Evolutionary conservation across 2,329 filamentous ascomycete genomes (phyloP).

Genomic region (Epichloe baconii): DNA sequence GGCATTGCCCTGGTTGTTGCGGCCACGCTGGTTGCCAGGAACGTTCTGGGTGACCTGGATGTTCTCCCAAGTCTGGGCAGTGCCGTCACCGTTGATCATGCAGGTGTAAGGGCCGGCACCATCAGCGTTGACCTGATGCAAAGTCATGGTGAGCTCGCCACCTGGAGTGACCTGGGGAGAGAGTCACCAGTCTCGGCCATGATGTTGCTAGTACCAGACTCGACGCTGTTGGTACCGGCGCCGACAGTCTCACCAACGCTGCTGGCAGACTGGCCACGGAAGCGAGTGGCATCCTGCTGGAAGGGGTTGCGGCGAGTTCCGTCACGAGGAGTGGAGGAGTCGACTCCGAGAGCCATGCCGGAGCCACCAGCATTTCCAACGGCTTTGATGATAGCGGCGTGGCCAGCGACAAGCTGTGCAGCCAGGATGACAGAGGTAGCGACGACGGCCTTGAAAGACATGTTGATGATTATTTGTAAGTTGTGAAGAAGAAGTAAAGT

Average conservation of each 20-base stretch:
- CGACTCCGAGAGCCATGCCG: conserved; percentile 38
- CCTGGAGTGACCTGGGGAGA: conserved; percentile 45
- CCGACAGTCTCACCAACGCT: conserved; percentile 46
- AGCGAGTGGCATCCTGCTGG: conserved; percentile 51
- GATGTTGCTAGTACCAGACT: conserved; percentile 43
- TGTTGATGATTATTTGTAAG: conserved; percentile 9
- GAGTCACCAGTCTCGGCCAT: conserved; percentile 41
- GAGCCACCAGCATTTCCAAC: conserved; percentile 43
- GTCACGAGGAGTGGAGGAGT: conserved; percentile 44
- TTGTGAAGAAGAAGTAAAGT: not conserved
- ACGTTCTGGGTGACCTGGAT: conserved; percentile 36
- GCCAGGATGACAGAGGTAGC: conserved; percentile 37
- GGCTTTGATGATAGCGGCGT: conserved; percentile 46
- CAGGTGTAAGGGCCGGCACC: conserved; percentile 53
- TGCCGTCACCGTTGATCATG: conserved; percentile 50
- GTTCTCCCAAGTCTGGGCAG: conserved; percentile 36
- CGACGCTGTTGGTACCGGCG: conserved; percentile 41
- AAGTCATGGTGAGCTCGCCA: conserved; percentile 44
- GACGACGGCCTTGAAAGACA: conserved; percentile 21
- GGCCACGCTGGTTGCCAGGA: conserved; percentile 16
- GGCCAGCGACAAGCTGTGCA: conserved; percentile 43
- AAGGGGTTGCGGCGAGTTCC: conserved; percentile 47
- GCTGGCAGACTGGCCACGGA: conserved; percentile 38
- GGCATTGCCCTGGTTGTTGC: conserved; percentile 28
- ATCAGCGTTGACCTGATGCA: conserved; percentile 56